Percentiles rank a stretch among this genome's conserved stretches.
These are phyloP conservation scores for peach (Prunus persica) DNA, from an alignment of 306 rosid genomes.

Conservation along the genomic window Prunus_persica_NCBIv2 NC_034015.1:17151501-17152000, in stretches of 20 bases:
- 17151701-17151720: slow-evolving; percentile 28
- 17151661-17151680: slow-evolving; percentile 32
- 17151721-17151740: slow-evolving; percentile 56
- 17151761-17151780: slow-evolving; percentile 84
- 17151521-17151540: slow-evolving; percentile 49
- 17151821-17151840: slow-evolving; percentile 88
- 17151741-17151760: slow-evolving; percentile 83
- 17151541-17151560: slow-evolving; percentile 25
- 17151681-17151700: slow-evolving; percentile 39
- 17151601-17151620: slow-evolving; percentile 33
- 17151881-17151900: slow-evolving; percentile 56
- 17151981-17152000: no score
- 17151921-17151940: neutral
- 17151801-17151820: slow-evolving; percentile 76
- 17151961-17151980: neutral
- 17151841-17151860: slow-evolving; percentile 79
- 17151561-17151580: slow-evolving; percentile 24
- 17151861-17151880: slow-evolving; percentile 72
- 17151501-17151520: slow-evolving; percentile 70
- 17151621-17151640: slow-evolving; percentile 32
- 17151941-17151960: neutral
- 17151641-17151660: slow-evolving; percentile 26
- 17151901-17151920: neutral
- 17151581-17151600: slow-evolving; percentile 38
- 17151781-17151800: slow-evolving; percentile 90